Conservation (phyloP, 805 yeast genomes). For the Blastobotrys parvus region DNA sequence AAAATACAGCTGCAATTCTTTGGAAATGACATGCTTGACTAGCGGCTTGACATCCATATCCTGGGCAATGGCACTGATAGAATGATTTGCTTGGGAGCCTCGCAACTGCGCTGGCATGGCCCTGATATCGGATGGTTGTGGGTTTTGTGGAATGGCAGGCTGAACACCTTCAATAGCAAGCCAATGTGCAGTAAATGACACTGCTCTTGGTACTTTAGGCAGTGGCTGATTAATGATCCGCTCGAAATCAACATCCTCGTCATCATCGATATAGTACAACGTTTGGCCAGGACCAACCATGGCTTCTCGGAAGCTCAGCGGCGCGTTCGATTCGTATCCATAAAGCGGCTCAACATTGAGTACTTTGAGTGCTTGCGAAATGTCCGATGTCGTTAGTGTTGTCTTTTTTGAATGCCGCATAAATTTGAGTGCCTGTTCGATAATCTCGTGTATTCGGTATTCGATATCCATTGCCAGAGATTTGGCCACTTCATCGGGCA, state of each 20-base stretch:
- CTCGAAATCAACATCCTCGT: constrained; percentile 89
- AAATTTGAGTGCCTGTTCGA: constrained; percentile 92
- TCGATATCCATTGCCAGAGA: constrained; percentile 99
- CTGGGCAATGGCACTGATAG: constrained; percentile 40
- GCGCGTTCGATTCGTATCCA: constrained; percentile 68
- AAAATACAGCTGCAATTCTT: constrained; percentile 87
- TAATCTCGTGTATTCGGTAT: constrained; percentile 87
- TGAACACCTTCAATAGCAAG: constrained; percentile 97
- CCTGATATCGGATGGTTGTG: constrained; percentile 65
- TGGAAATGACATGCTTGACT: constrained; percentile 90
- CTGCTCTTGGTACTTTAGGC: constrained; percentile 89
- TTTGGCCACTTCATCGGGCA: constrained; percentile 89
- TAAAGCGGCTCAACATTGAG: constrained; percentile 91
- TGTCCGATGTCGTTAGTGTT: constrained; percentile 70
- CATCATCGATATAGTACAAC: constrained; percentile 80
- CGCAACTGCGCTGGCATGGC: constrained; percentile 68
- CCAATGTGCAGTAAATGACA: constrained; percentile 90
- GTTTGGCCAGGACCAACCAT: constrained; percentile 88
- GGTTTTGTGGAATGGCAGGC: constrained; percentile 96
- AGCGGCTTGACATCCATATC: constrained; percentile 71
- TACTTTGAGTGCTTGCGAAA: constrained; percentile 71
- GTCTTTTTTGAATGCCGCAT: constrained; percentile 91
- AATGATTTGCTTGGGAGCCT: constrained; percentile 69
- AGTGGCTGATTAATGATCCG: constrained; percentile 86
- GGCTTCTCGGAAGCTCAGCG: constrained; percentile 78